Conservation (phyloP, 2,329 filamentous ascomycete species). For the Venturia oleaginea region DNA sequence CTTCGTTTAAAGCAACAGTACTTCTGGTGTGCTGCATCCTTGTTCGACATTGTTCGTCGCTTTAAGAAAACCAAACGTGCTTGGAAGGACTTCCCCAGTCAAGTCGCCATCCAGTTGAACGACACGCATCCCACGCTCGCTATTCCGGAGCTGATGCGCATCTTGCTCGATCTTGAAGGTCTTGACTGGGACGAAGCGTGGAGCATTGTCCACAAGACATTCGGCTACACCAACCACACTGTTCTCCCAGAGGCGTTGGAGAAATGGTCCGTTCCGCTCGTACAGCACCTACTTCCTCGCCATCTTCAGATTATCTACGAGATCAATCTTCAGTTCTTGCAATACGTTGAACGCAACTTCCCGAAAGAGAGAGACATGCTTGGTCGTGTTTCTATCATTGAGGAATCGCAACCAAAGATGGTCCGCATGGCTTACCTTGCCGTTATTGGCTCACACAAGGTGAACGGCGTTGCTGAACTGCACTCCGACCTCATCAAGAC, state of each 20-base stretch:
- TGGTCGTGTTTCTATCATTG: slow-evolving; percentile 85
- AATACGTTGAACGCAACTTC: slow-evolving; percentile 81
- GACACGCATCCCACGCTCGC: slow-evolving; percentile 96
- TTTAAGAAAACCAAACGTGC: slow-evolving; percentile 95
- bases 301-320: slow-evolving; percentile 98
- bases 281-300: slow-evolving; percentile 87
- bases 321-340: slow-evolving; percentile 91
- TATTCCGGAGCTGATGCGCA: slow-evolving; percentile 90
- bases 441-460: slow-evolving; percentile 96
- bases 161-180: slow-evolving; percentile 80
- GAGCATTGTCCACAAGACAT: slow-evolving; percentile 54
- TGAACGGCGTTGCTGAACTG: slow-evolving; percentile 95
- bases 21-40: slow-evolving; percentile 97
- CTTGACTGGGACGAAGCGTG: slow-evolving; percentile 91
- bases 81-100: slow-evolving; percentile 88
- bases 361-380: slow-evolving; percentile 84
- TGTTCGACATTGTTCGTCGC: slow-evolving; percentile 90
- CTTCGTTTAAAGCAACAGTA: slow-evolving; percentile 98
- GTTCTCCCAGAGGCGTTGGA: slow-evolving; percentile 93
- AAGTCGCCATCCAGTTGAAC: slow-evolving; percentile 95
- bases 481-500: slow-evolving; percentile 98
- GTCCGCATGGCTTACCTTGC: slow-evolving; percentile 94
- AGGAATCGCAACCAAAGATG: slow-evolving; percentile 96
- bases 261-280: slow-evolving; percentile 91
- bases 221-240: slow-evolving; percentile 98